phyloP scores from a whole-genome alignment of 306 rosid species.

The Gynostemma pentaphyllum region DNA sequence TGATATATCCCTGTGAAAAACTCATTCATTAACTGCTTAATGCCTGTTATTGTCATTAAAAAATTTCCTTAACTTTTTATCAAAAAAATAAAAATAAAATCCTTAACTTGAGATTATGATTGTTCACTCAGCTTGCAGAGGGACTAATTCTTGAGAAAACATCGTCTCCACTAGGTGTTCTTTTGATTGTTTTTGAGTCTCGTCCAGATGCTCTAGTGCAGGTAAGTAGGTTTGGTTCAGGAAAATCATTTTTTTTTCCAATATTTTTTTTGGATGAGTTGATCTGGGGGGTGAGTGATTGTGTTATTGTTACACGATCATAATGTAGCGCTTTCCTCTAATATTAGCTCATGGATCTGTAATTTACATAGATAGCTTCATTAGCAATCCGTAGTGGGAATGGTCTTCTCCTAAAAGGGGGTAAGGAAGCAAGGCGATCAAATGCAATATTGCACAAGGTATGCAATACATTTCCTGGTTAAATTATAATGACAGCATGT shows the following conservation, averaged over 20 bases:
- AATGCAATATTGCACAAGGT: slow-evolving; percentile 89
- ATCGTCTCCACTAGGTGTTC: slow-evolving; percentile 90
- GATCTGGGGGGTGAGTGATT: not conserved
- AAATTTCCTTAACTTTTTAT: too few relatives aligned
- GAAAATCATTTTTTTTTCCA: not conserved
- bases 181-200: slow-evolving; percentile 87
- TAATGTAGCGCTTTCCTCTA: not conserved
- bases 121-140: slow-evolving; percentile 64
- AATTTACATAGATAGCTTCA: slow-evolving; percentile 67
- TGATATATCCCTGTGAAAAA: not conserved
- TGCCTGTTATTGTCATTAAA: not conserved
- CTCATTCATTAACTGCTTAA: not conserved
- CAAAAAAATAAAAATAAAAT: too few relatives aligned
- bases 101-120: slow-evolving; percentile 17
- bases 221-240: slow-evolving; percentile 28
- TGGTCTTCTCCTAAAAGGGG: slow-evolving; percentile 96
- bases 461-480: slow-evolving; percentile 14
- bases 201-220: slow-evolving; percentile 97
- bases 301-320: not conserved
- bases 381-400: slow-evolving; percentile 94
- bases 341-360: not conserved
- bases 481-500: not conserved
- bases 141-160: slow-evolving; percentile 90
- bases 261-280: not conserved
- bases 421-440: slow-evolving; percentile 96